Evolutionary conservation across 225 moss, liverwort and hornwort species (phyloP), one percentile per base, ranked within the genome.

Genomic region (Antitrichia curtipendula): DNA sequence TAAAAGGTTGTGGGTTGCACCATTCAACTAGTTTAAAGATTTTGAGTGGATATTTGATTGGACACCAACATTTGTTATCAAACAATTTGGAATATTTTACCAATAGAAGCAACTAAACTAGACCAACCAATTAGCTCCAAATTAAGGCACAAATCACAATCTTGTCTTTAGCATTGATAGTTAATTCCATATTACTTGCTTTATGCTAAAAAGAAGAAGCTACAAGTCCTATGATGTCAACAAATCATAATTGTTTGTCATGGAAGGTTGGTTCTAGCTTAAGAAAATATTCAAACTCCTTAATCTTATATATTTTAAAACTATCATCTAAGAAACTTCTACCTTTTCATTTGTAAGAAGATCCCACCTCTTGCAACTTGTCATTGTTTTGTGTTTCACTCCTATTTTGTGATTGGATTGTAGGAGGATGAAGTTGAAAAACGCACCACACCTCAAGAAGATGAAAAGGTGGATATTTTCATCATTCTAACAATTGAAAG

Each of bases 401-500:
- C 68, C 10, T 75, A 23, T 41, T 22, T 40, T 71, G 58, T 65
- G 15, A 70, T 75, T 82, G 86, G 52, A 61, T 72, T 89, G 81
- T 28, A 94, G 92, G 93, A 91, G 8, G 89, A 92, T 85, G 90
- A 92, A 82, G 83, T 81, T 77, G 91, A 89, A 12, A 91, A 90
- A 41, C 36, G 31, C 52, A 89, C 91, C 16, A 88, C 89, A 80
- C 41, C 75, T 72, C 36, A 88, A 3, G 66, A 90, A 3, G 85
- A 90, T 86, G 86, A 91, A 82, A 84, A 88, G 91, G 93, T 94
- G 3, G 8, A 34, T 75, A 49, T 47, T 34, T 72, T 16, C 43
- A 69, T 74, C 25, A 60, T 54, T 83, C 45, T 23, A 21, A 74
- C 38, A 62, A 59, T 24, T 45, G 38, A 50, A 82, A 61, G 13